Base-by-base conservation (phyloP, 2,329 filamentous ascomycete genomes). In the Trichophyton mentagrophytes region DNA sequence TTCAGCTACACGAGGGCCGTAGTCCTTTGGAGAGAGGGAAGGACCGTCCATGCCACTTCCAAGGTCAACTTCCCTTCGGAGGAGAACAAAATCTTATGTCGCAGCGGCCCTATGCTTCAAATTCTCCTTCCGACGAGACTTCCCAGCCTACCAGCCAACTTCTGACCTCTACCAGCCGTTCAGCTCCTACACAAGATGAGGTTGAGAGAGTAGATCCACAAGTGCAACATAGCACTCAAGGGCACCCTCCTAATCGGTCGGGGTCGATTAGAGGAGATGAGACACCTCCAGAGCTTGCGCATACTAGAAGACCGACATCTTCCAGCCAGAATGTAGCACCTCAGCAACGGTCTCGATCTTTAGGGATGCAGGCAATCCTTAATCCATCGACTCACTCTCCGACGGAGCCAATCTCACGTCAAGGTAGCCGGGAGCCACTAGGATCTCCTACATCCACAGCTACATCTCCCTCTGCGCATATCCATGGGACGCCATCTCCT, bases 301-400 rank as follows among this genome's bases (percentile, higher is more conserved):
- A 53, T 53, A 5, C 25, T n/a, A 25, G 49, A 27, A 36, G 44
- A 22, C 30, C 47, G 25, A 17, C 38, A n/a, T 40, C 42, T 17
- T 60, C 33, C 36, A 8, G 46, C 25, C 33, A 33, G 46, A 20
- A 27, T 20, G n/a, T 70, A n/a, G 69, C 71, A 11, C 57, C 63
- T 68, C 15, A 62, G 66, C 5, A 57, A 30, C 27, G 33, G 17
- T 17, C 55, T 38, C 71, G 73, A 46, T 69, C 72, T 27, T 71
- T 75, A 63, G 73, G 71, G 8, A 72, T 76, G n/a, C 72, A 73
- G 61, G 67, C 73, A 9, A 76, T 76, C 60, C 63, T 76, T 62
- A 76, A 76, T 56, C 72, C 71, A 9, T 67, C 72, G 3, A 63
- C 69, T 22, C 69, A 69, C 58, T 58, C 66, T 33, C 61, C 61